Percentiles rank a stretch among this genome's conserved stretches.
These are phyloP conservation scores for Lagenidium sp. DNA, from an alignment of 352 stramenopile genomes.

Conservation along the genomic window DNA sequence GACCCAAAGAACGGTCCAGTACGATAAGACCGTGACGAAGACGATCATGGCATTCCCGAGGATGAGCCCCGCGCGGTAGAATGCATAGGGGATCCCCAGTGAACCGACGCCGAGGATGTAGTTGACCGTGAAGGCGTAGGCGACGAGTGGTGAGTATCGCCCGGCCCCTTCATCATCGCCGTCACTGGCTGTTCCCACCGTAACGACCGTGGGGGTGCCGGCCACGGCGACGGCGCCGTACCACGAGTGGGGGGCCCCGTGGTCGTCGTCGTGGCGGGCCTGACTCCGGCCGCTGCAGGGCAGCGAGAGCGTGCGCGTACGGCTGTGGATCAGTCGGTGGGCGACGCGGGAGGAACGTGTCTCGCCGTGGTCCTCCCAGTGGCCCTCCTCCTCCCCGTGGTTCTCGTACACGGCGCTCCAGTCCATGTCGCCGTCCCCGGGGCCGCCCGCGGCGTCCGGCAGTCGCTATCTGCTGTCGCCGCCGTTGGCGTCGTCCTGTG, in stretches of 20 bases:
- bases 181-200: not conserved
- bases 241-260: too few species aligned
- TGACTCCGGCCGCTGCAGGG: conserved; percentile 10
- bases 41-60: conserved; percentile 71
- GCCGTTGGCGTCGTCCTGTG: too few species aligned
- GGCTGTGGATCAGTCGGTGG: conserved; percentile 57
- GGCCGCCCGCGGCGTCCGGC: too few species aligned
- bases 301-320: conserved; percentile 35
- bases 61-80: conserved; percentile 69
- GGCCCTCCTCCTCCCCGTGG: conserved; percentile 47
- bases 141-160: conserved; percentile 69
- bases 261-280: not conserved
- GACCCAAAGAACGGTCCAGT: conserved; percentile 89
- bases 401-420: conserved; percentile 73
- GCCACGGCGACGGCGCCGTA: too few species aligned
- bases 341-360: conserved; percentile 62
- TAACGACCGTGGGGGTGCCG: not conserved
- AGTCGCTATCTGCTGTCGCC: too few species aligned
- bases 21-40: conserved; percentile 71
- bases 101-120: conserved; percentile 91
- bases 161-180: not conserved
- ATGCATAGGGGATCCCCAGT: conserved; percentile 83
- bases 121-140: conserved; percentile 89
- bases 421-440: conserved; percentile 62
- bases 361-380: conserved; percentile 63